These are phyloP conservation scores for Mucor irregularis DNA, from an alignment of 371 early-diverging fungal species.

Conservation along the genomic window DNA sequence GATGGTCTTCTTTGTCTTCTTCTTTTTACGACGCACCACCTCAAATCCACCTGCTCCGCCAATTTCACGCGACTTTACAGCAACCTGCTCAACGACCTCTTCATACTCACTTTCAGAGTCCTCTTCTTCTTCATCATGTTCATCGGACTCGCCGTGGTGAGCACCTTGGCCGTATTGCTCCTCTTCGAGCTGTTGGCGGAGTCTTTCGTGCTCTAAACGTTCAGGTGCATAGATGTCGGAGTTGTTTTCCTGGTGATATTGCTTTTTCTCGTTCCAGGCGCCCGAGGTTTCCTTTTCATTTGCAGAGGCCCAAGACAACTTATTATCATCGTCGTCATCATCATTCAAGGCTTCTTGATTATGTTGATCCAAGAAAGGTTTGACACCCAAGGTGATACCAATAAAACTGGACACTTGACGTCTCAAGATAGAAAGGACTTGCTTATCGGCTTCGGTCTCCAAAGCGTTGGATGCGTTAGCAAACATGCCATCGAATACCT, in stretches of 20 bases:
- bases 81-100: slow-evolving; percentile 20
- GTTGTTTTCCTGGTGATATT: slow-evolving; percentile 7
- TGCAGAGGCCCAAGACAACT: slow-evolving; percentile 29
- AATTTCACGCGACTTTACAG: slow-evolving; percentile 25
- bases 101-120: slow-evolving; percentile 26
- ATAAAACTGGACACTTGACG: slow-evolving; percentile 22
- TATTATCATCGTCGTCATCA: slow-evolving; percentile 22
- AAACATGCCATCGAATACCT: slow-evolving; percentile 35
- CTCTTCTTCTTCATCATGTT: slow-evolving; percentile 5
- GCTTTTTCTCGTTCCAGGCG: slow-evolving; percentile 13
- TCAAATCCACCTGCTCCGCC: slow-evolving; percentile 16
- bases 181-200: slow-evolving; percentile 13
- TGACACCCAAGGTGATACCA: slow-evolving; percentile 25
- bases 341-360: slow-evolving; percentile 4
- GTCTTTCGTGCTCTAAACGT: slow-evolving; percentile 20
- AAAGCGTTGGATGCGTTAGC: slow-evolving; percentile 37
- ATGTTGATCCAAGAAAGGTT: slow-evolving; percentile 14
- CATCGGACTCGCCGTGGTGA: slow-evolving; percentile 8
- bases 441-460: slow-evolving; percentile 41
- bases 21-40: slow-evolving; percentile 19
- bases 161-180: slow-evolving; percentile 6
- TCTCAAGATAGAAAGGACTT: slow-evolving; percentile 31
- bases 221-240: slow-evolving; percentile 21
- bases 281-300: slow-evolving; percentile 8
- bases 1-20: slow-evolving; percentile 22